Percentiles rank a stretch among this genome's conserved stretches.
Conservation (phyloP, 2,329 filamentous ascomycete species). For the Diaporthe australafricana region DNA sequence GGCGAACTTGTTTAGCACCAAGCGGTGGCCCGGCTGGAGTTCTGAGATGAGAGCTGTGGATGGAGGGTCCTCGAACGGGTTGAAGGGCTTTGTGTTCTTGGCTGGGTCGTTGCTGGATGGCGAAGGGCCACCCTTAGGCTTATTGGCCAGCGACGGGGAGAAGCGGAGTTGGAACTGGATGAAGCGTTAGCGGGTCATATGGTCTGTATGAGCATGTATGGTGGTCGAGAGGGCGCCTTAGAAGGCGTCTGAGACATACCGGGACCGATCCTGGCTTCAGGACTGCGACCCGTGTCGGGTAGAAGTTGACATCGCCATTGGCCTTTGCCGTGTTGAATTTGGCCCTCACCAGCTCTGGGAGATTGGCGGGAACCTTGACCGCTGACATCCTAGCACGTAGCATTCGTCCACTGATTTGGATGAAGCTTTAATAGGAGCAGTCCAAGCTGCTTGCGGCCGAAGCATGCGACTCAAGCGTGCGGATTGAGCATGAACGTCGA, state of each 20-base stretch:
- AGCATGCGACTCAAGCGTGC: neutral
- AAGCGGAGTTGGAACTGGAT: constrained; percentile 78
- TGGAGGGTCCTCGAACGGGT: constrained; percentile 74
- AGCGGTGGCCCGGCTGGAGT: constrained; percentile 66
- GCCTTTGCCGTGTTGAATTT: constrained; percentile 61
- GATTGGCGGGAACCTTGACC: constrained; percentile 56
- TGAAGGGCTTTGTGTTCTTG: constrained; percentile 56
- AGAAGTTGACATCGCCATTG: constrained; percentile 64
- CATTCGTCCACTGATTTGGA: neutral
- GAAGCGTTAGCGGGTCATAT: neutral
- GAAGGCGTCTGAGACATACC: constrained; percentile 47
- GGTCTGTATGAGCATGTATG: neutral
- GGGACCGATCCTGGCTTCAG: constrained; percentile 56
- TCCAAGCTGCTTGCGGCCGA: constrained; percentile 18
- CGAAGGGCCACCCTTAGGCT: constrained; percentile 62
- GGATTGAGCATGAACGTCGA: neutral
- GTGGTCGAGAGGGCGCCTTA: no score
- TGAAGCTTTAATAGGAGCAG: neutral
- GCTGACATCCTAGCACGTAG: constrained; percentile 49
- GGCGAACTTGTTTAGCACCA: constrained; percentile 82
- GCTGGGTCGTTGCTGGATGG: constrained; percentile 33
- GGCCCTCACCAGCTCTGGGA: constrained; percentile 62
- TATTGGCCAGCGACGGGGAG: constrained; percentile 75
- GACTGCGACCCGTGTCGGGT: constrained; percentile 64
- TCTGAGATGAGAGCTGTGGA: constrained; percentile 63